These are phyloP conservation scores for Nakazawaea laoshanensis DNA, from an alignment of 805 yeast species.

Conservation along the genomic window DNA sequence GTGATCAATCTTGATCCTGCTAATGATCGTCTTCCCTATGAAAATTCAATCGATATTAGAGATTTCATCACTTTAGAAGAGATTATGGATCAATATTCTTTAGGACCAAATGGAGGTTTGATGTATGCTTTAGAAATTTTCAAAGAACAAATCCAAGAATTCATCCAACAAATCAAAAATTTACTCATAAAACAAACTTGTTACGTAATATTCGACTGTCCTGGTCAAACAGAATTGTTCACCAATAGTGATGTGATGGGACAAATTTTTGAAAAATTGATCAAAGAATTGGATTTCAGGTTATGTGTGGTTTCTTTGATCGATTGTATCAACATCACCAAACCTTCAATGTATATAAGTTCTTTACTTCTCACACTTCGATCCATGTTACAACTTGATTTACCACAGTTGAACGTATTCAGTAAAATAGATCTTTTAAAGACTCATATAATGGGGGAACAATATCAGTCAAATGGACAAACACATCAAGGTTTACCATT, in stretches of 20 bases:
- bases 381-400: conserved; percentile 85
- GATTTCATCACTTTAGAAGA: conserved; percentile 51
- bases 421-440: conserved; percentile 82
- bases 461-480: conserved; percentile 34
- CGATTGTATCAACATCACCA: conserved; percentile 73
- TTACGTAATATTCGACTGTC: conserved; percentile 79
- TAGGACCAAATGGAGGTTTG: conserved; percentile 79
- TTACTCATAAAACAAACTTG: conserved; percentile 42
- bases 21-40: conserved; percentile 45
- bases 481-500: conserved; percentile 51
- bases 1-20: conserved; percentile 87
- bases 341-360: conserved; percentile 86
- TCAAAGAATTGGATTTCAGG: conserved; percentile 58
- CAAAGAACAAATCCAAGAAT: conserved; percentile 50
- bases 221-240: conserved; percentile 93
- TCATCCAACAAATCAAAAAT: conserved; percentile 46
- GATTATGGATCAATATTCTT: conserved; percentile 42
- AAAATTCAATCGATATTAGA: conserved; percentile 47
- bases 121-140: conserved; percentile 74
- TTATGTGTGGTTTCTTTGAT: conserved; percentile 79
- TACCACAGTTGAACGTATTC: conserved; percentile 90
- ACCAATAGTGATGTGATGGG: conserved; percentile 79
- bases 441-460: conserved; percentile 31
- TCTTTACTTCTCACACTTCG: conserved; percentile 72
- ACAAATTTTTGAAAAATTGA: conserved; percentile 56